Conservation (phyloP, 179 eudicot genomes). For the Actinidia arguta region DNA sequence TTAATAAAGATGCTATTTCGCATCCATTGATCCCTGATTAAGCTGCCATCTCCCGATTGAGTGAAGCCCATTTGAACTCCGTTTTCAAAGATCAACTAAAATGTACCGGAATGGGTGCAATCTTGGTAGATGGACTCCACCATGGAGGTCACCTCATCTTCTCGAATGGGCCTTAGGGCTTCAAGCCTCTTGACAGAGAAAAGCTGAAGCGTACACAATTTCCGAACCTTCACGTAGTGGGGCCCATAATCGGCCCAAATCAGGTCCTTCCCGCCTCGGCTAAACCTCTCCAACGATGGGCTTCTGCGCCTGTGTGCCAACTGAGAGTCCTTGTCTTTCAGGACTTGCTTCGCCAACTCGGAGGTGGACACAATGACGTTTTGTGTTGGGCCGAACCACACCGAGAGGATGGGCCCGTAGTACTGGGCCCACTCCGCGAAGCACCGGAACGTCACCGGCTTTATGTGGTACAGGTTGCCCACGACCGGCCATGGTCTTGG, state of each 20-base stretch:
- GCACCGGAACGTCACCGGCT: slow-evolving; percentile 73
- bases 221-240: slow-evolving; percentile 85
- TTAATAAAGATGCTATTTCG: too few relatives aligned
- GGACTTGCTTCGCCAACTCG: slow-evolving; percentile 69
- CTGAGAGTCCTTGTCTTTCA: slow-evolving; percentile 74
- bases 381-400: slow-evolving; percentile 64
- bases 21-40: too few relatives aligned
- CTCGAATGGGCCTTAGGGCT: slow-evolving; percentile 72
- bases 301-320: slow-evolving; percentile 72
- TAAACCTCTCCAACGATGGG: slow-evolving; percentile 54
- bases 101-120: slow-evolving; percentile 50
- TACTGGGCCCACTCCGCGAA: slow-evolving; percentile 70
- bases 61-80: too few relatives aligned
- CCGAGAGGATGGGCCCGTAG: slow-evolving; percentile 77
- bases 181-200: slow-evolving; percentile 78
- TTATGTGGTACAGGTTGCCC: slow-evolving; percentile 75
- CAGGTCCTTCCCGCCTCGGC: slow-evolving; percentile 69
- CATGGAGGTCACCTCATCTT: slow-evolving; percentile 91
- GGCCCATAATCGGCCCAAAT: slow-evolving; percentile 96
- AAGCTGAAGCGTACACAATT: slow-evolving; percentile 72
- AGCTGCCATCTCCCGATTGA: too few relatives aligned
- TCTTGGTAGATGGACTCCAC: slow-evolving; percentile 64
- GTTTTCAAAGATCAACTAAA: too few relatives aligned
- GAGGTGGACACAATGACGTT: slow-evolving; percentile 68
- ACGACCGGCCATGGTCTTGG: slow-evolving; percentile 74